Base-by-base conservation (phyloP, 73 alveolate species). In the Diophrys sp. region DNA sequence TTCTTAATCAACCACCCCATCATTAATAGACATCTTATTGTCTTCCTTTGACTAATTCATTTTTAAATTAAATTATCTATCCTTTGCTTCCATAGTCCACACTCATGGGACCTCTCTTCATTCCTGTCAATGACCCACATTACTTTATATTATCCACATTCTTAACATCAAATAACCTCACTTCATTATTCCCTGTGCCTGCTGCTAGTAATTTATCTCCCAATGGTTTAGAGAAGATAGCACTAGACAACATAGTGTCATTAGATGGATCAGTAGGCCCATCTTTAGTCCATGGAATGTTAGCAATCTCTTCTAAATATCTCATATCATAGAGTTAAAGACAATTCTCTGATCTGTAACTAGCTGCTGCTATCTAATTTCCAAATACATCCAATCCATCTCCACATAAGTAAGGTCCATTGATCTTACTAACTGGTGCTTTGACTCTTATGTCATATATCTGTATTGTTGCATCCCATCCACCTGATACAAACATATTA, bases 381-480 rank as follows among this genome's bases (percentile, higher is more conserved):
- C 84, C 96, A 31, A 70, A 54, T 67, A 85, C 79, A 81, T 97
- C 99, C 29, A 97, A 72, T 0, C 98, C 86, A 75, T 97, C 99
- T 66, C 99, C 99, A 57, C 97, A 91, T 26, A 95, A 70, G 77
- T 94, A 91, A 18, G 99, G 98, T 0, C 99, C 99, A 90, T 81
- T 94, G 74, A 95, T 82, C 70, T 84, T 72, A 67, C 81, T 89
- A 26, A 90, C 93, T 25, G 97, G 95, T 26, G 81, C 90, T 79
- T 79, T 90, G 73, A 90, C 90, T 88, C 99, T 87, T 31, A 97
- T 73, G 81, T 97, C 99, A 92, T 95, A 95, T 62, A 95, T 83
- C 33, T 86, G 82, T 11, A 97, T 71, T 29, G 97, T 94, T 62
- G 96, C 92, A 81, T 97, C 99, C 99, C 99, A 97, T n/a, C 99